Base-by-base conservation (phyloP, 202 grass and related monocot genomes). In the Setaria italica region DNA sequence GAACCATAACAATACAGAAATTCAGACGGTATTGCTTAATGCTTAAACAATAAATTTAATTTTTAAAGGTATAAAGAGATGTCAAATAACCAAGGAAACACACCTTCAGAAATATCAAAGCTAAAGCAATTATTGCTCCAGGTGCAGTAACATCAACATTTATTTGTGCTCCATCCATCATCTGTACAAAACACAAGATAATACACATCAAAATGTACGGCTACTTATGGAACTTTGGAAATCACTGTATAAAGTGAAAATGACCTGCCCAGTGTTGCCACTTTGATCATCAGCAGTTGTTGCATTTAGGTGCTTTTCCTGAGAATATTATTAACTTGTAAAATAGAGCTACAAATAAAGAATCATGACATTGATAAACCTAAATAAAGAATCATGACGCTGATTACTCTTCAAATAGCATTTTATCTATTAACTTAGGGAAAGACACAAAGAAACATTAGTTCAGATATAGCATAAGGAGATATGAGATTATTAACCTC, bases 91-190 rank as follows among this genome's bases (percentile, higher is more conserved):
- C 64, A 88, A 35, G 67, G 56, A 85, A 78, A 80, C 14, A 67
- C 59, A 94, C 95, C 88, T 95, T 98, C 77, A 98, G 84, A 92
- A 89, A 98, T 87, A 98, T 95, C 56, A 98, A 81, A 25, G 91
- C 93, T 53, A 98, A 83, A 80, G 95, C 95, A 95, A 98, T 92
- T 95, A 92, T 95, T 76, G 93, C 95, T 76, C 95, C 95, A 82
- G 95, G 95, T 79, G 95, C 91, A 79, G 95, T 98, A 75, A 98
- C 93, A 76, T 98, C 93, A 90, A 98, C 88, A 87, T 98, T 98
- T 87, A 98, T 90, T 76, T 92, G 95, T 65, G 90, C 59, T 87
- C 91, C 93, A 90, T 95, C 93, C 87, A 92, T 91, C 82, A 94
- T 93, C 95, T 98, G 81, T 77, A 81, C 60, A 90, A 86, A 10